Percentiles rank a stretch among this genome's conserved stretches.
These are phyloP conservation scores for Fusarium chuoi DNA, from an alignment of 2,329 filamentous ascomycete species.

Conservation along the genomic window DNA sequence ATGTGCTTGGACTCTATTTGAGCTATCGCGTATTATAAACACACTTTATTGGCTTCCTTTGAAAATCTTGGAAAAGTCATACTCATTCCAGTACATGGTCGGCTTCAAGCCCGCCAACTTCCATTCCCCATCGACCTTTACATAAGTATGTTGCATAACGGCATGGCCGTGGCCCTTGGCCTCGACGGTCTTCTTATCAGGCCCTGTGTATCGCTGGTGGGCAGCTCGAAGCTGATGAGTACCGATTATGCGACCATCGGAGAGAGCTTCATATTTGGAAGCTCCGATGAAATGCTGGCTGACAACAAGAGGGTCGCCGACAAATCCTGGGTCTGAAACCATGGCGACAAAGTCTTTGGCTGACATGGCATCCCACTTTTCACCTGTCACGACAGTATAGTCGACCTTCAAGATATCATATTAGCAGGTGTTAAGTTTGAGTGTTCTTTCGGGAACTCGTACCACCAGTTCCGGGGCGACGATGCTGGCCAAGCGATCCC, in stretches of 20 bases:
- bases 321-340: neutral
- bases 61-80: conserved; percentile 3
- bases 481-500: neutral
- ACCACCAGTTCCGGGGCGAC: neutral
- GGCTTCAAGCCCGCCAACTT: conserved; percentile 5
- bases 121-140: neutral
- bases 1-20: neutral
- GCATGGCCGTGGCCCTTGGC: conserved; percentile 3
- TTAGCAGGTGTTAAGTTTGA: neutral
- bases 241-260: neutral
- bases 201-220: neutral
- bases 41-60: neutral
- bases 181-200: neutral
- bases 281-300: conserved; percentile 9
- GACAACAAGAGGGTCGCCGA: neutral
- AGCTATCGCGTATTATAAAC: accelerated
- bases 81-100: neutral
- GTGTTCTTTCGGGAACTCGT: neutral
- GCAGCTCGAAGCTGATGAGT: conserved; percentile 6
- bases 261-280: neutral
- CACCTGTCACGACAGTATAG: neutral
- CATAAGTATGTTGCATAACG: conserved; percentile 6
- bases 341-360: conserved; percentile 7
- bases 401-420: neutral
- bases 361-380: conserved; percentile 2